Percentiles rank a stretch among this genome's conserved stretches.
phyloP scores from a whole-genome alignment of 2,329 filamentous ascomycete species.

The Microdochium trichocladiopsis region DNA sequence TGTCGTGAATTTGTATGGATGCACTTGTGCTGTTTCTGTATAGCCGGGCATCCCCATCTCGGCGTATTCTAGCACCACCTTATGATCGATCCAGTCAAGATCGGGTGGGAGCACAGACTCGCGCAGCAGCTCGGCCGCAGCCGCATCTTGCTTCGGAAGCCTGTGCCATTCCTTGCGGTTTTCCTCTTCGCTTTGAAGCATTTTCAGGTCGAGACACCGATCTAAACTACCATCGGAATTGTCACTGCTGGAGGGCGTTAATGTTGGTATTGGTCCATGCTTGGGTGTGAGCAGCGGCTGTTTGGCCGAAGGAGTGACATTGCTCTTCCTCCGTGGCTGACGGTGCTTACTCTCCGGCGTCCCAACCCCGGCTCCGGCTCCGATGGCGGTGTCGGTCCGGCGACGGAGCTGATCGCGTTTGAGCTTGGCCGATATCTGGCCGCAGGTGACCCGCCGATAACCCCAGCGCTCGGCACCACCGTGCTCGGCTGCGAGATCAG shows the following conservation, averaged over 20 bases:
- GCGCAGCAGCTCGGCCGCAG: constrained; percentile 38
- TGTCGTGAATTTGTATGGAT: constrained; percentile 85
- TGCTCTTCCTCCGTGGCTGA: not conserved
- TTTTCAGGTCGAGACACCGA: not conserved
- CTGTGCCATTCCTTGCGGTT: constrained; percentile 49
- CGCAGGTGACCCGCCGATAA: constrained; percentile 73
- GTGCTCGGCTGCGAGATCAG: constrained; percentile 78
- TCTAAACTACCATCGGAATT: not conserved
- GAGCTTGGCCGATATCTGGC: constrained; percentile 36
- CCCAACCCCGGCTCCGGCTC: not conserved
- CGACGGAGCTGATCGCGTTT: constrained; percentile 3
- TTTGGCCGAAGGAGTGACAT: not conserved
- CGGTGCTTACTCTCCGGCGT: not conserved
- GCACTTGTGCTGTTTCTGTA: constrained; percentile 83
- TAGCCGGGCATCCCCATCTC: constrained; percentile 68
- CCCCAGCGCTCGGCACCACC: constrained; percentile 76
- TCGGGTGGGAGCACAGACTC: constrained; percentile 64
- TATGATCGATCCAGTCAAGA: constrained; percentile 75
- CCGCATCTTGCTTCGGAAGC: constrained; percentile 50
- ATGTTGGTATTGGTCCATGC: not conserved
- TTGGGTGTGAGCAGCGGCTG: not conserved
- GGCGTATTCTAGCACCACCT: constrained; percentile 62
- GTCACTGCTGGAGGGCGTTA: not conserved
- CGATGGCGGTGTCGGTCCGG: not conserved
- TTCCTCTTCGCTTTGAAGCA: constrained; percentile 3